Base-by-base conservation (phyloP, 2,329 filamentous ascomycete genomes). In the Colletotrichum simmondsii region DNA sequence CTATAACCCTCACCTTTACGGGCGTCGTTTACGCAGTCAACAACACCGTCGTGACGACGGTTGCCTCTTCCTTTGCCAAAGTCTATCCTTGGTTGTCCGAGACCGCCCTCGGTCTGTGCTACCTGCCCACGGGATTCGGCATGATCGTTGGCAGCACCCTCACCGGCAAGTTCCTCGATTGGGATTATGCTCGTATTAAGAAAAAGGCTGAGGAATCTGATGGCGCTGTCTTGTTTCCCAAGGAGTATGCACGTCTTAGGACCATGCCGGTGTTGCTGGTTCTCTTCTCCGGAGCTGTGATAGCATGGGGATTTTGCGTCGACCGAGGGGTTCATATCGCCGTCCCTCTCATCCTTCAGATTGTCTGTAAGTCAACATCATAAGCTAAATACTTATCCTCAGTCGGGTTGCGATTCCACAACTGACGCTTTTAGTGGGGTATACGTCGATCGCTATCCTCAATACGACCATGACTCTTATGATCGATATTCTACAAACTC, bases 21-120 rank as follows among this genome's bases (percentile, higher is more conserved):
- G 80, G 78, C 22, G 73, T 83, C 1, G 77, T 81, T 12, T 82
- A 82, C 69, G 78, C 79, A 10, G 77, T 82, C 24, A 81, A 80
- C 73, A 81, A 81, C 66, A 82, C 79, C 4, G 76, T 82, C n/a
- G 80, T 78, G 2, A 78, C 80, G 1, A 82, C 81, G 11, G 79
- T 81, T 37, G 80, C 81, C 0, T 81, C 80, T 1, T 77, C 81
- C 0, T 80, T 82, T 62, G 75, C 71, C 5, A 22, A 30, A 19
- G 68, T 74, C 5, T 72, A 78, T n/a, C 71, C 71, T 0, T 78
- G 70, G 56, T 73, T 81, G 1, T 78, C 79, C 1, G 78, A 81
- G 68, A 80, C 80, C 2, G 71, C 77, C 1, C 76, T 82, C 4
- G 81, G 81, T 1, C 37, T 83, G 2, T 81, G 80, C 53, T 81